phyloP scores from a whole-genome alignment of 352 stramenopile genomes.

The Phytophthora cactorum region DNA sequence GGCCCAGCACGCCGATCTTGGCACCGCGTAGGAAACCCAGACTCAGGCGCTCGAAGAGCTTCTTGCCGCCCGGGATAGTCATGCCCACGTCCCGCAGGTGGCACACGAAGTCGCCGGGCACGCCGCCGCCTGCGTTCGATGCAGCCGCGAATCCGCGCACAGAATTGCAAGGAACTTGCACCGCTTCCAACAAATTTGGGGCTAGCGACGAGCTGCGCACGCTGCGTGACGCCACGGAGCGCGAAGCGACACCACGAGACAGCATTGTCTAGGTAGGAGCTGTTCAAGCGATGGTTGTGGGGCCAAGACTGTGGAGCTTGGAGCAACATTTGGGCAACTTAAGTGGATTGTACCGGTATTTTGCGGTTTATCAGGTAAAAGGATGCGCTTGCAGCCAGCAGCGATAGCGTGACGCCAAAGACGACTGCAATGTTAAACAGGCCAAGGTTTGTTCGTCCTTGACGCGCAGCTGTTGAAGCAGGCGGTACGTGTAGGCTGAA shows the following conservation, averaged over 20 bases:
- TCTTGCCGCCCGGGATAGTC: slow-evolving; percentile 83
- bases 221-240: slow-evolving; percentile 7
- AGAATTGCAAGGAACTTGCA: slow-evolving; percentile 17
- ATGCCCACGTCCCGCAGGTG: slow-evolving; percentile 78
- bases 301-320: not conserved
- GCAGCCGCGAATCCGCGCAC: slow-evolving; percentile 45
- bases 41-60: slow-evolving; percentile 84
- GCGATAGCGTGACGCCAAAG: too few relatives aligned
- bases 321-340: not conserved
- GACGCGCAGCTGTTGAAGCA: too few relatives aligned
- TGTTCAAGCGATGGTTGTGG: not conserved
- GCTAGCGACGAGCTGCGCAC: slow-evolving; percentile 1
- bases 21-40: slow-evolving; percentile 89
- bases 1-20: slow-evolving; percentile 95
- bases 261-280: slow-evolving; percentile 16
- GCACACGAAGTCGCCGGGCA: slow-evolving; percentile 86
- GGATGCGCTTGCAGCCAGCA: too few relatives aligned
- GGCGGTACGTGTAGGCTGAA: too few relatives aligned
- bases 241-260: slow-evolving; percentile 14
- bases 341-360: not conserved
- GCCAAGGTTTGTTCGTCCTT: too few relatives aligned
- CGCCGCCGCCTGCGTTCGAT: slow-evolving; percentile 73
- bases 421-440: too few relatives aligned
- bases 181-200: slow-evolving; percentile 19
- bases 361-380: not conserved